phyloP scores from a whole-genome alignment of 1,284 basidiomycete genomes.

The Ustilago loliicola region DNA sequence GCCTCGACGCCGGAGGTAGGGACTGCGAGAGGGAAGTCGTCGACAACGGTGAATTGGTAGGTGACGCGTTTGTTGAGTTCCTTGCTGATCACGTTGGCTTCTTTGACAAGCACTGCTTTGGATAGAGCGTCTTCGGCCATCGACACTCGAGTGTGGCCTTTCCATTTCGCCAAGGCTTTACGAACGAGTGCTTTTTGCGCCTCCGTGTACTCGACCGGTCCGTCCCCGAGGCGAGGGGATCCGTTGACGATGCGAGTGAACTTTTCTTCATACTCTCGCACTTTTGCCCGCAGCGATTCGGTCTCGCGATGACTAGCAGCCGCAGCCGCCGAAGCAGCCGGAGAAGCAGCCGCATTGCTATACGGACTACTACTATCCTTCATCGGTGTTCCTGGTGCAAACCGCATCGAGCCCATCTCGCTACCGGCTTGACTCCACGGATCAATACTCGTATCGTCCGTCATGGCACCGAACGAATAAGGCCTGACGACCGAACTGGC shows the following conservation, averaged over 20 bases:
- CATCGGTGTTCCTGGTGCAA: constrained; percentile 32
- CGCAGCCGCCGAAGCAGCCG: constrained; percentile 9
- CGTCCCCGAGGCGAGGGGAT: constrained; percentile 35
- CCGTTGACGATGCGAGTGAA: constrained; percentile 45
- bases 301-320: constrained; percentile 45
- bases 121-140: constrained; percentile 92
- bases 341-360: constrained; percentile 16
- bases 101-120: constrained; percentile 88
- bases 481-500: constrained; percentile 54
- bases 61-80: constrained; percentile 82
- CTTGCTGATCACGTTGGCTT: constrained; percentile 79
- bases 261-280: constrained; percentile 64
- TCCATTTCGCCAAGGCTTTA: constrained; percentile 86
- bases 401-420: constrained; percentile 48
- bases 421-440: constrained; percentile 62
- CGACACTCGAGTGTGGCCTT: constrained; percentile 73
- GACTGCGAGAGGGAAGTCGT: constrained; percentile 83
- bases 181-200: constrained; percentile 69
- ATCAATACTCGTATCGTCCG: constrained; percentile 65
- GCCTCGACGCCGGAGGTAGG: constrained; percentile 84
- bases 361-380: constrained; percentile 23
- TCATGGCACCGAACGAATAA: constrained; percentile 62
- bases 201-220: constrained; percentile 39
- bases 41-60: constrained; percentile 91
- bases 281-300: constrained; percentile 54